These are phyloP conservation scores for Haematococcus sp. DNA, from an alignment of 139 green algal species.

Conservation along the genomic window DNA sequence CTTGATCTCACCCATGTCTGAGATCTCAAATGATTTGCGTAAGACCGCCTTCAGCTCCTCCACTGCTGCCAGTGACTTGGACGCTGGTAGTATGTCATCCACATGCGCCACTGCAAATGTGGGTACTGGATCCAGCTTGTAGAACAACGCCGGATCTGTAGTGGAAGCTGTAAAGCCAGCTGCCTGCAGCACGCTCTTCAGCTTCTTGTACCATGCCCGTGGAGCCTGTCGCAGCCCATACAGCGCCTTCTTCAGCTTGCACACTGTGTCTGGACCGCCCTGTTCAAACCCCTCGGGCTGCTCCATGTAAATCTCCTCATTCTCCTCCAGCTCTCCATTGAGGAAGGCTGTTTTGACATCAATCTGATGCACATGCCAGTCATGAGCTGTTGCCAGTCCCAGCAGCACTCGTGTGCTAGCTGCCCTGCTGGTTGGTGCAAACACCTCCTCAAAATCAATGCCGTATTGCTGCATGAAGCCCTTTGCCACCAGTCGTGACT, in stretches of 20 bases:
- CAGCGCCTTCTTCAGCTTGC: slow-evolving; percentile 28
- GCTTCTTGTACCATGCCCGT: slow-evolving; percentile 38
- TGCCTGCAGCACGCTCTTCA: slow-evolving; percentile 25
- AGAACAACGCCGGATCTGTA: slow-evolving; percentile 39
- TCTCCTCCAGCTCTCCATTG: slow-evolving; percentile 37
- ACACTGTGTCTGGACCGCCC: not conserved
- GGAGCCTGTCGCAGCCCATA: slow-evolving; percentile 54
- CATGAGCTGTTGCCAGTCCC: too few species aligned
- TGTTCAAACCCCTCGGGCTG: slow-evolving; percentile 28
- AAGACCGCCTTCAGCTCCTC: not conserved
- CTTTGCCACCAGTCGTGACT: too few species aligned
- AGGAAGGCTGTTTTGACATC: slow-evolving; percentile 63
- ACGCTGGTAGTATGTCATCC: slow-evolving; percentile 20
- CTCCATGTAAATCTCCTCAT: slow-evolving; percentile 34
- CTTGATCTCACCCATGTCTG: not conserved
- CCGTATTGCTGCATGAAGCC: too few species aligned
- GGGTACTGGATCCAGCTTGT: not conserved
- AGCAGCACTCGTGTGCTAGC: too few species aligned
- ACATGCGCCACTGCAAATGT: slow-evolving; percentile 31
- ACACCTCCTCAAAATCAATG: too few species aligned
- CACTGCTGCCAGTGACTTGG: not conserved
- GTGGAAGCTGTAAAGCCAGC: slow-evolving; percentile 27
- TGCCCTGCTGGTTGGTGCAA: too few species aligned
- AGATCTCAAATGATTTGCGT: not conserved
- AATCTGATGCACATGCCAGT: too few species aligned